These are phyloP conservation scores for Neocucurbitaria cava DNA, from an alignment of 2,329 filamentous ascomycete species.

Conservation along the genomic window DNA sequence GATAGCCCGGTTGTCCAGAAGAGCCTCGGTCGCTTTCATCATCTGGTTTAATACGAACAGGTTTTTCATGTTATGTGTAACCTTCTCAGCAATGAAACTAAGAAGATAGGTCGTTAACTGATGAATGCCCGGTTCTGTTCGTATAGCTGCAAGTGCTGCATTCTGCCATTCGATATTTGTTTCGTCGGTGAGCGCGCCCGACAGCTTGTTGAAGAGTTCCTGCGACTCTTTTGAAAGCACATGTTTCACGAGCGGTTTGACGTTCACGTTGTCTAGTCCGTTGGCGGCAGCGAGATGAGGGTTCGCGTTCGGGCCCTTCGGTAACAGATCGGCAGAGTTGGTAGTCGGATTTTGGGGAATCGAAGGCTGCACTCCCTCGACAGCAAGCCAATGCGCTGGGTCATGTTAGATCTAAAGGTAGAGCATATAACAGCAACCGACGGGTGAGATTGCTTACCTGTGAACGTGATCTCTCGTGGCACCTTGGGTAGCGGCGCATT, in stretches of 20 bases:
- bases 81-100: conserved; percentile 93
- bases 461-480: conserved; percentile 89
- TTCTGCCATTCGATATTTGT: conserved; percentile 84
- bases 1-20: conserved; percentile 82
- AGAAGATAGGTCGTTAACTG: conserved; percentile 97
- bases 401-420: conserved; percentile 10
- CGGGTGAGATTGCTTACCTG: conserved; percentile 63
- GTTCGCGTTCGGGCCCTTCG: conserved; percentile 89
- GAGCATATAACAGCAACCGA: neutral
- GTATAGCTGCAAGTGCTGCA: conserved; percentile 83
- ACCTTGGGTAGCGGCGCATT: conserved; percentile 96
- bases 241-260: conserved; percentile 94
- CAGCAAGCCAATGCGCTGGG: conserved; percentile 92
- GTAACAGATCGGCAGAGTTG: conserved; percentile 84
- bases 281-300: conserved; percentile 82
- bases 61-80: conserved; percentile 91
- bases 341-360: conserved; percentile 96
- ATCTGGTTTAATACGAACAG: conserved; percentile 88
- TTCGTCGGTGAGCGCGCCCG: conserved; percentile 85
- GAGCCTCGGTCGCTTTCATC: conserved; percentile 85
- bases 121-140: conserved; percentile 89
- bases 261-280: conserved; percentile 80
- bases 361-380: conserved; percentile 95
- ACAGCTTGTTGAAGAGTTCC: conserved; percentile 96
- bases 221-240: conserved; percentile 95